Evolutionary conservation across 257 asterid species (phyloP).

Genomic region (Plantago elongata): DNA sequence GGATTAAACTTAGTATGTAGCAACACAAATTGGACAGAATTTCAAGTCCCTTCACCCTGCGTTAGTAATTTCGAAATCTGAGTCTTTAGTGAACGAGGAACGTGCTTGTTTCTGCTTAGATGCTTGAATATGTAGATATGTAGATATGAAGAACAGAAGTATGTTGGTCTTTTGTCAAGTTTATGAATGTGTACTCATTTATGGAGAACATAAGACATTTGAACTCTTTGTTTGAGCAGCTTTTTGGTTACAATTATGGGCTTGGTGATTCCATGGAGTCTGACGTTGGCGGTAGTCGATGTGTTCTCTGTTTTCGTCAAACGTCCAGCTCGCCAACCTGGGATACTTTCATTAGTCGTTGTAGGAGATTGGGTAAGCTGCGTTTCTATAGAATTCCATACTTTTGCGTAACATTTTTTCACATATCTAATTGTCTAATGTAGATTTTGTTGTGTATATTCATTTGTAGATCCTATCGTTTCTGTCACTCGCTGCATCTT

Average conservation of each 20-base stretch:
- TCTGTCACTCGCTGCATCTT: conserved; percentile 78
- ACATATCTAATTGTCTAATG: not conserved
- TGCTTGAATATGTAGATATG: not conserved
- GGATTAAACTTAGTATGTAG: no score
- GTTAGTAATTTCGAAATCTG: no score
- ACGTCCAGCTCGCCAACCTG: conserved; percentile 55
- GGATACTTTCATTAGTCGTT: conserved; percentile 53
- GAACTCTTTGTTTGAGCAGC: conserved; percentile 34
- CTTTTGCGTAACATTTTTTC: not conserved
- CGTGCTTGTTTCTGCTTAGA: not conserved
- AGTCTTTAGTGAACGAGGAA: no score
- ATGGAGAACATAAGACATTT: not conserved
- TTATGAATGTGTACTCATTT: not conserved
- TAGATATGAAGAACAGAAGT: not conserved
- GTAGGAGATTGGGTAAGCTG: conserved; percentile 76
- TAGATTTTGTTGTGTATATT: not conserved
- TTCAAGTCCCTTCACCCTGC: not conserved
- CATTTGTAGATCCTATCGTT: conserved; percentile 52
- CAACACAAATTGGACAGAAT: no score
- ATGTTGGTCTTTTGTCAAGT: not conserved
- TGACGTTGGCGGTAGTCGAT: conserved; percentile 77
- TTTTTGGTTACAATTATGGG: conserved; percentile 88
- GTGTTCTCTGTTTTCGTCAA: conserved; percentile 54
- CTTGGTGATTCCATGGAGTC: conserved; percentile 86
- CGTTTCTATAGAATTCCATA: not conserved